A percentile compares a stretch with the other conserved stretches of the same genome.
Conservation (phyloP, 306 rosid genomes). For the Cucurbita argyrosperma region DNA sequence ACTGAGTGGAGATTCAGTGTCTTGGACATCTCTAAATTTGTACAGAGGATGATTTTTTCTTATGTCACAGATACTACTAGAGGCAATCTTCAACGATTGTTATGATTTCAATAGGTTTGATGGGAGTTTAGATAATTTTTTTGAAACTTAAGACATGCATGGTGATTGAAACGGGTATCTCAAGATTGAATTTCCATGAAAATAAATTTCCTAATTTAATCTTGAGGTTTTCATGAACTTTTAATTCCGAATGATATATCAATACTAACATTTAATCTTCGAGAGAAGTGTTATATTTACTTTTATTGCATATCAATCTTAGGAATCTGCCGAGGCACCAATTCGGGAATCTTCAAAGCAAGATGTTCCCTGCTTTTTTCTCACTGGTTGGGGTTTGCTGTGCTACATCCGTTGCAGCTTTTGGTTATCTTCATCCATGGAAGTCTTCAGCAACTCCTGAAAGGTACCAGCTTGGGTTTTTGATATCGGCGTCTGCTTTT, state of each 20-base stretch:
- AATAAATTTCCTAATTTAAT: neutral
- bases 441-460: constrained; percentile 54
- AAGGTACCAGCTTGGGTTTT: constrained; percentile 85
- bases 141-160: neutral
- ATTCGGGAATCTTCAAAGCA: constrained; percentile 93
- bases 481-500: constrained; percentile 73
- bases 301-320: neutral
- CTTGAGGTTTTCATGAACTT: no score
- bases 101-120: neutral
- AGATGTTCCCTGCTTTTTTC: constrained; percentile 98
- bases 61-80: neutral
- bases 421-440: constrained; percentile 91
- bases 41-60: neutral
- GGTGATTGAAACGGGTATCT: neutral
- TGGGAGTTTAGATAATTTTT: neutral
- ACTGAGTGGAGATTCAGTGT: neutral
- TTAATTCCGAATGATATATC: no score
- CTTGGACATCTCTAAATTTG: no score
- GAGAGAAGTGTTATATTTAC: neutral
- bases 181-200: neutral
- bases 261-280: neutral
- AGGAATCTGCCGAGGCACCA: constrained; percentile 98
- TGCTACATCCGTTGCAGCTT: constrained; percentile 57
- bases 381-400: constrained; percentile 60
- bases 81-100: neutral